Evolutionary conservation across 164 flowering plant genomes (phyloP), one percentile per base, ranked within the genome.

Genomic region (Vitis labrusca): DNA sequence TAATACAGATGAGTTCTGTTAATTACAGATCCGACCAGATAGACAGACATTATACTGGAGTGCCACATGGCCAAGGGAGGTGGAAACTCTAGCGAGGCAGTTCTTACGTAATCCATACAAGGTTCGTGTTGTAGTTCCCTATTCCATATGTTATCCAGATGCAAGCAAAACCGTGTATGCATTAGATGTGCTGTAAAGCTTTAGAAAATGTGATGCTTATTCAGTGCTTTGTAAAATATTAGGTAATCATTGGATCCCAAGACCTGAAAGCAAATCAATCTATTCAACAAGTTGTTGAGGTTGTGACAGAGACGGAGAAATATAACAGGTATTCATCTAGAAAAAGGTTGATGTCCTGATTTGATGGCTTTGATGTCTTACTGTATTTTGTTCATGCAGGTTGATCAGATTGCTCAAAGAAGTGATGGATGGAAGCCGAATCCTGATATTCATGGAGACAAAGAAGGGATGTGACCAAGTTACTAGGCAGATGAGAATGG

Each of bases 51-150:
- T 96, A 50, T 93, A 92, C 71, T 96, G 99, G 99, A 96, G 99
- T 79, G 99, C 98, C 37, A 96, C 99, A 73, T 96, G 99, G 99
- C 99, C 99, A 59, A 87, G 72, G 77, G 98, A 96, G 78, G 99
- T 96, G 64, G 98, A 96, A 79, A 65, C 84, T 47, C 78, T 96
- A 51, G 98, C 98, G 29, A 88, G 95, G 74, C 97, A 91, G 75
- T 96, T 93, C 63, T 74, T 96, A 16, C 88, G 81, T 37, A 86
- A 89, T 76, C 84, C 99, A 51, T 96, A 92, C 78, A 93, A 93
- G 97, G 99, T 96, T 59, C 48, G 13, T 59, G 5, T 47, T 30
- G 10, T 65, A 14, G 12, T 62, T 62, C 1, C 15, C 58, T 9
- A 50, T n/a, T 10, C 50, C 51, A 50, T 61, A 15, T 64, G 27